A percentile compares a stretch with the other conserved stretches of the same genome.
Conservation (phyloP, 1,139 yeast species). For the Sugiyamaella grinbergsii region DNA sequence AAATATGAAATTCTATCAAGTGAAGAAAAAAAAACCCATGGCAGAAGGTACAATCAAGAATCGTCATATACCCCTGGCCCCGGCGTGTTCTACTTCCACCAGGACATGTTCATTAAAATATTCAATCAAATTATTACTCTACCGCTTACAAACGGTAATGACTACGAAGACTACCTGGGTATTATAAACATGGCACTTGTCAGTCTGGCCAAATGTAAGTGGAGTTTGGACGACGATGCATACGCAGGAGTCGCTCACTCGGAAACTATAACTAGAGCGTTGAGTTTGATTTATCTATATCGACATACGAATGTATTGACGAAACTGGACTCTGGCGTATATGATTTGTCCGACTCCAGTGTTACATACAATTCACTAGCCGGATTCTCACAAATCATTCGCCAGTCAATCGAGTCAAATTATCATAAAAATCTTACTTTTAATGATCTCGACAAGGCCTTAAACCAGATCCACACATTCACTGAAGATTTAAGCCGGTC, state of each 20-base stretch:
- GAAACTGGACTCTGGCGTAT: background rate
- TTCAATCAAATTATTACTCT: slow-evolving; percentile 21
- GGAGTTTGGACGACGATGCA: slow-evolving; percentile 17
- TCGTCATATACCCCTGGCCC: slow-evolving; percentile 7
- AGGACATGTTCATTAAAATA: slow-evolving; percentile 26
- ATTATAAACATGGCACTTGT: slow-evolving; percentile 20
- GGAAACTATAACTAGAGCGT: background rate
- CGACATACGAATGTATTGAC: slow-evolving; percentile 7
- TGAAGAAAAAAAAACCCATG: slow-evolving; percentile 44
- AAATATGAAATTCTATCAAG: slow-evolving; percentile 33
- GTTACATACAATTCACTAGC: slow-evolving; percentile 25
- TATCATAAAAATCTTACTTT: slow-evolving; percentile 15
- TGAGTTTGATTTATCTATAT: slow-evolving; percentile 9
- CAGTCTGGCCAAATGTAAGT: slow-evolving; percentile 17
- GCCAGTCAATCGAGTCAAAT: slow-evolving; percentile 25
- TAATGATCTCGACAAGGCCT: slow-evolving; percentile 19
- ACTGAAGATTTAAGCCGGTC: slow-evolving; percentile 17
- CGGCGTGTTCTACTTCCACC: slow-evolving; percentile 18
- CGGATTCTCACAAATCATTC: slow-evolving; percentile 29
- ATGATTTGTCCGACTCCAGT: background rate
- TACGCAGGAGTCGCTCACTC: slow-evolving; percentile 2
- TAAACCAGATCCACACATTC: slow-evolving; percentile 20
- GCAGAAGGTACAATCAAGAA: slow-evolving; percentile 8
- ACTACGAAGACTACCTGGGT: slow-evolving; percentile 5
- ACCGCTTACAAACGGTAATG: slow-evolving; percentile 1